Evolutionary conservation across 352 stramenopile genomes (phyloP), one percentile per base, ranked within the genome.

Genomic region (Globisporangium polare): DNA sequence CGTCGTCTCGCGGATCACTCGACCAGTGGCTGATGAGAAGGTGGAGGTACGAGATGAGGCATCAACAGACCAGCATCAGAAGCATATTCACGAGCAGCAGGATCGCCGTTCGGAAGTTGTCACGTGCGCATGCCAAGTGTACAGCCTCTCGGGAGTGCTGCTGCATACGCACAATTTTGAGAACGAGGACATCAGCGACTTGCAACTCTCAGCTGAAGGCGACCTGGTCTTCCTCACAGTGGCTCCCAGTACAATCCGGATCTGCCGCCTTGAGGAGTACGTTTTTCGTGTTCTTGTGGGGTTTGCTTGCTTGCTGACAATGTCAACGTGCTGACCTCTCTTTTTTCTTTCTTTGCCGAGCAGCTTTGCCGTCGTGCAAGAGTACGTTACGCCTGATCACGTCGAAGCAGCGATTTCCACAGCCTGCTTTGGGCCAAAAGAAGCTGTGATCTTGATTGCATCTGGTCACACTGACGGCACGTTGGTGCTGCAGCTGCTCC

Each of bases 251-350:
- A 72, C 73, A 3, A 67, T 94, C 17, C 75, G 85, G 31, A 74
- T 93, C 50, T 95, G 77, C 47, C 84, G 83, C 45, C 72, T 90
- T 8, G 83, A 94, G 57, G 87, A 95, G 86, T 95, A 83, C 42
- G 83, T 85, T 20, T 7, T n/a, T n/a, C n/a, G n/a, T 8, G 26
- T 49, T 26, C 13, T 57, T 56, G 29, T 37, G 37, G 13, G 22
- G 41, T 46, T 46, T 31, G 5, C 41, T 42, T 53, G 39, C 31
- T 39, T 43, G 10, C n/a, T 58, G 33, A 15, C 29, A 18, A 29
- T 33, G 10, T 17, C 12, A 9, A 17, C 15, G 33, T 58, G 10
- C 9, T 10, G 2, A 49, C 35, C 26, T 24, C 24, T 73, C 42
- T 63, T 26, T 35, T 29, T 7, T 20, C 5, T n/a, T 31, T 57